Base-by-base conservation (phyloP, 305 asterid genomes). In the Fraxinus paxiana region DNA sequence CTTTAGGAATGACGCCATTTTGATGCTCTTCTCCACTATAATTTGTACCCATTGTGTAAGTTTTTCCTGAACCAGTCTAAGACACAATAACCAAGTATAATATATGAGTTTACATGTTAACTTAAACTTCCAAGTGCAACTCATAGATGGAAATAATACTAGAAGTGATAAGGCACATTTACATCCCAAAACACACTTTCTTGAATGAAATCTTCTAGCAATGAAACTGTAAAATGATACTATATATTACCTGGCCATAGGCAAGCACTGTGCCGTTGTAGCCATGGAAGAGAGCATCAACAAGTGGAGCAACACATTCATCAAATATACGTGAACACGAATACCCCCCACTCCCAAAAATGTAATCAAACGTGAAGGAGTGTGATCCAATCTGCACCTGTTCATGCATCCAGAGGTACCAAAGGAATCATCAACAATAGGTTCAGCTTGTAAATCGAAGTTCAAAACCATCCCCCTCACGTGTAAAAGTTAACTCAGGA, bases 311-410 rank as follows among this genome's bases (percentile, higher is more conserved):
- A 81, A 93, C 98, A 67, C 97, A 94, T 13, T 92, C 97, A 20
- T 91, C 97, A 74, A 82, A 96, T 24, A 96, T 89, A 22, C 81
- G 81, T 2, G 93, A 90, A 20, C 94, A 84, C 0, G 96, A 88
- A 7, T 83, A 77, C 38, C 96, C 98, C 72, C 77, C 90, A 73
- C 91, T 88, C 18, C 99, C 99, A 79, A 87, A 96, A 2, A 96
- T 84, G 78, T 90, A 73, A 86, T 96, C 99, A 80, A 91, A 96
- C 5, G 99, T 96, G 87, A 94, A 96, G 6, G 97, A 89, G 81
- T 96, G 99, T 10, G 99, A 90, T 54, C 99, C 99, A 81, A 96
- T 94, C 81, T 94, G 99, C 83, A 96, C 99, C 99, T 96, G 86
- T 82, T 83, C 37, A 77, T 74, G 51, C 75, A 80, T 28, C n/a